Percentiles rank a stretch among this genome's conserved stretches.
Evolutionary conservation across 495 filamentous ascomycete genomes (phyloP).

Genomic region (Penicillium steckii): DNA sequence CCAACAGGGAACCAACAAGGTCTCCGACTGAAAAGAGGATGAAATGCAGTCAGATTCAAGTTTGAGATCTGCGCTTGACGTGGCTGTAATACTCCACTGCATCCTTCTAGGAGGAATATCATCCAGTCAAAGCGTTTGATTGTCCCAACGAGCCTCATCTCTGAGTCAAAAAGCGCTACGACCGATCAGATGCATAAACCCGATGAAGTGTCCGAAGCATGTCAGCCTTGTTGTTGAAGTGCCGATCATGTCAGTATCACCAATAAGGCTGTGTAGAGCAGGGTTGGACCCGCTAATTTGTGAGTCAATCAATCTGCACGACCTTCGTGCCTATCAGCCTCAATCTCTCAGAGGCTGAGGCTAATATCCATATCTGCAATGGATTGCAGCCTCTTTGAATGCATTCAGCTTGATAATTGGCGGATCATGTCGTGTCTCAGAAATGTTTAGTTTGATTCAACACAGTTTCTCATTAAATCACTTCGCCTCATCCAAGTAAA

Average conservation of each 20-base stretch:
- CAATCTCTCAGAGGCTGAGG: no score
- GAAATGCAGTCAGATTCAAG: background rate
- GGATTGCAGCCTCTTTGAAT: no score
- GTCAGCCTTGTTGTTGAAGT: background rate
- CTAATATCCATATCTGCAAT: no score
- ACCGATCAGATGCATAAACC: background rate
- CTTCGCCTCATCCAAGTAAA: background rate
- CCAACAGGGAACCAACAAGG: background rate
- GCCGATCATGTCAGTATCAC: background rate
- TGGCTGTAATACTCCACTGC: no score
- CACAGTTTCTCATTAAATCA: background rate
- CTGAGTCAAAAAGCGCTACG: background rate
- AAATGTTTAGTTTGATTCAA: background rate
- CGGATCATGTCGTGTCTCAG: no score
- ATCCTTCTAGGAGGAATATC: no score
- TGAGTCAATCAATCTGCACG: no score
- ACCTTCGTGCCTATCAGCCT: no score
- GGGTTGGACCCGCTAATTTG: background rate
- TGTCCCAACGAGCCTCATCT: background rate
- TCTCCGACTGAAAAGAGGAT: background rate
- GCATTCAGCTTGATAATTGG: no score
- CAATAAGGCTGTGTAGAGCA: background rate
- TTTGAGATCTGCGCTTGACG: no score
- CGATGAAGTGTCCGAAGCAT: background rate
- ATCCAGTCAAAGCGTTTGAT: no score